Conservation (phyloP, 2,329 filamentous ascomycete genomes). For the Paecilomyces niveus region DNA sequence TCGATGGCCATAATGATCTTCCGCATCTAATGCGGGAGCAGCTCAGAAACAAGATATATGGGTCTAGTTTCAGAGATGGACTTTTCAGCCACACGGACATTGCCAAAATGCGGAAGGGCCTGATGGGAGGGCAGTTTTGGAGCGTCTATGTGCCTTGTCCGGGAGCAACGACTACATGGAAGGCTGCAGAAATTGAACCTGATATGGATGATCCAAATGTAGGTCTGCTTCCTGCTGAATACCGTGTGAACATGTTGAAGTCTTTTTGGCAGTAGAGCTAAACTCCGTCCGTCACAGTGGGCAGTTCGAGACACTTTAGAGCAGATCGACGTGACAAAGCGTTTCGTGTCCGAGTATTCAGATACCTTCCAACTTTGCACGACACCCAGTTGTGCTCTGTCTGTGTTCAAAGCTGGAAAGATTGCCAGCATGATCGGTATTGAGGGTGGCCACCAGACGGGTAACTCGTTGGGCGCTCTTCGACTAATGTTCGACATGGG, state of each 20-base stretch:
- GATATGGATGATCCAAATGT: slow-evolving; percentile 10
- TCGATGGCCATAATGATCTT: slow-evolving; percentile 24
- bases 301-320: slow-evolving; percentile 16
- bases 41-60: slow-evolving; percentile 16
- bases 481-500: slow-evolving; percentile 12
- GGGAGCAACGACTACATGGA: slow-evolving; percentile 1
- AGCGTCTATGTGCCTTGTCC: slow-evolving; percentile 18
- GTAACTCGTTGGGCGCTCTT: slow-evolving; percentile 12
- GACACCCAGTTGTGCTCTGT: slow-evolving; percentile 8
- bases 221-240: not conserved
- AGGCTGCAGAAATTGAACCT: not conserved
- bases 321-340: slow-evolving; percentile 16
- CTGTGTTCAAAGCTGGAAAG: slow-evolving; percentile 10
- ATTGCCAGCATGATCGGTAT: slow-evolving; percentile 11
- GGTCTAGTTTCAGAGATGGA: slow-evolving; percentile 1
- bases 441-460: slow-evolving; percentile 10
- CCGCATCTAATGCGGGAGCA: slow-evolving; percentile 16
- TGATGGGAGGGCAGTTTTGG: slow-evolving; percentile 26
- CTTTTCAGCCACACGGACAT: slow-evolving; percentile 20
- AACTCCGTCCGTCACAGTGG: not conserved
- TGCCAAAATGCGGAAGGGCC: slow-evolving; percentile 15
- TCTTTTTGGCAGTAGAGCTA: not conserved
- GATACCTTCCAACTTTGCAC: slow-evolving; percentile 11
- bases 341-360: slow-evolving; percentile 9
- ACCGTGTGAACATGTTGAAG: not conserved